A percentile compares a stretch with the other conserved stretches of the same genome.
phyloP scores from a whole-genome alignment of 1,284 basidiomycete genomes.

The Termitomyces sp. region DNA sequence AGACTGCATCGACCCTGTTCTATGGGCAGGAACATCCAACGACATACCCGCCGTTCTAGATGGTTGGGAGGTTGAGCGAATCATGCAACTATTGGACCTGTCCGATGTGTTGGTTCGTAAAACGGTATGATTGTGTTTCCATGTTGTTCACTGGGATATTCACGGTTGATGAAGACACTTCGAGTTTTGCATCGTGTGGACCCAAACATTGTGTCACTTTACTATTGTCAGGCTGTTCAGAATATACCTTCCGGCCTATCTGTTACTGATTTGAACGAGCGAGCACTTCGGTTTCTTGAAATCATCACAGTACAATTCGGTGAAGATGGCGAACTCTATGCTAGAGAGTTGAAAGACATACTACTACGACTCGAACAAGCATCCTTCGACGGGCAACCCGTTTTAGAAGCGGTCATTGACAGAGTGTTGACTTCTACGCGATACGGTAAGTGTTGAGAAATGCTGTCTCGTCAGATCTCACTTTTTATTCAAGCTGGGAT shows the following conservation, averaged over 20 bases:
- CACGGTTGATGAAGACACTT: conserved; percentile 42
- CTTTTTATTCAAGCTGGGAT: conserved; percentile 29
- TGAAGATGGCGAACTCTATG: conserved; percentile 56
- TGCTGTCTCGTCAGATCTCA: background rate
- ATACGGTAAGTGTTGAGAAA: conserved; percentile 33
- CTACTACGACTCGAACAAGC: conserved; percentile 38
- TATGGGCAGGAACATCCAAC: conserved; percentile 62
- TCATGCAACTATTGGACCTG: conserved; percentile 61
- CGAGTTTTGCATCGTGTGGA: conserved; percentile 52
- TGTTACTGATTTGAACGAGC: conserved; percentile 31
- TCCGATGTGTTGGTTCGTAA: conserved; percentile 52
- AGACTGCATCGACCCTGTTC: conserved; percentile 44
- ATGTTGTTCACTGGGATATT: conserved; percentile 10
- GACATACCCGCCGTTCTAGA: conserved; percentile 50
- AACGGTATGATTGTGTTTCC: conserved; percentile 37
- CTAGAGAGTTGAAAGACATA: conserved; percentile 43
- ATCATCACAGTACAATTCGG: conserved; percentile 43
- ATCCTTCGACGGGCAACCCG: conserved; percentile 26
- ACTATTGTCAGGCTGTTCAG: conserved; percentile 44
- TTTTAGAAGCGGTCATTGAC: conserved; percentile 55
- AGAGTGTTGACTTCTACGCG: conserved; percentile 43
- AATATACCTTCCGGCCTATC: conserved; percentile 30
- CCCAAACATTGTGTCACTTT: conserved; percentile 46
- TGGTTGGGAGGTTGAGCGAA: conserved; percentile 60
- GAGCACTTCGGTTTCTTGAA: conserved; percentile 49